Evolutionary conservation across 306 rosid species (phyloP), one percentile per base, ranked within the genome.

Genomic region (Quercus wislizeni): DNA sequence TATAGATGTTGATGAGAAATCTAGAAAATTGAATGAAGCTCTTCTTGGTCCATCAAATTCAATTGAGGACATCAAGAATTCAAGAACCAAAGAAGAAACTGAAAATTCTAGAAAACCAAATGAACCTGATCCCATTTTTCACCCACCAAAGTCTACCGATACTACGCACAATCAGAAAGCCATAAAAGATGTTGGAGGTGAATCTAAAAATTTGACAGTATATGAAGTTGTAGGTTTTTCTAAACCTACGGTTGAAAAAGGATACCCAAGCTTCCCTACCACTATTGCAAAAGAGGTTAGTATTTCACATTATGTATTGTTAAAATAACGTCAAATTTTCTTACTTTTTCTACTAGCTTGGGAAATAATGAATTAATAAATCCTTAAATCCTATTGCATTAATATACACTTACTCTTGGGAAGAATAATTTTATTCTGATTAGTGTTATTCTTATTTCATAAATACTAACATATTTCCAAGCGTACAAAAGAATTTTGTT

Each of bases 21-120:
- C 82, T 12, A 73, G 41, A 35, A 72, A 73, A 25, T 17, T 5
- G 68, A 70, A 21, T 52, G 83, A 77, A 64, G 79, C 83, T 80
- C 67, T 59, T 25, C 56, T 46, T 46, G 30, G 12, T 56, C 76
- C 15, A 6, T 73, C 27, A 30, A 73, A 54, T 28, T 5, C 27
- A 54, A 49, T 20, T 30, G 17, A 30, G 46, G 46, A 73, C 46
- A 73, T 25, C 38, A 1, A 59, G 63, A 51, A 20, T 55, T 69
- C 12, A 67, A 74, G 10, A 30, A 56, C 20, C 35, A 31, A 1
- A 56, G 77, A 74, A 35, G 67, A 74, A 14, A 31, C 31, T 20
- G 4, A 33, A 74, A 52, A 52, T 30, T 52, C 52, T 27, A 28
- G 76, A 54, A 27, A 57, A 33, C n/a, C 21, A 27, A n/a, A 23